Conservation (phyloP, 371 early-diverging fungal genomes). For the Mucor saturninus region DNA sequence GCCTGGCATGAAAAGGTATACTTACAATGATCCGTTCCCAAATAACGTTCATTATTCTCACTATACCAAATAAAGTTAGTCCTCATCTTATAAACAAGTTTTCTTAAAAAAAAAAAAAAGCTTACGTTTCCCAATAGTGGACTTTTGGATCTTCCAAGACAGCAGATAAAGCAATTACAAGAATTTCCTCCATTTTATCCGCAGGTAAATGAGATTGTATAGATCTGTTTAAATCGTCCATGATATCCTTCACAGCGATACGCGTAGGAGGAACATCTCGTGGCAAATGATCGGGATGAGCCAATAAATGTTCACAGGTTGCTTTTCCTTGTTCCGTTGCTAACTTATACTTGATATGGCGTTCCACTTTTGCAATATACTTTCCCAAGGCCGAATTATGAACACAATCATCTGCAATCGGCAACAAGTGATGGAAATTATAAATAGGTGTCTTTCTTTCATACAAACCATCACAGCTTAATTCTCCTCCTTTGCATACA, state of each 20-base stretch:
- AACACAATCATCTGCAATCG: conserved; percentile 31
- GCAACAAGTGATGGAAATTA: conserved; percentile 15
- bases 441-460: conserved; percentile 22
- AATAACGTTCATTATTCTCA: conserved; percentile 10
- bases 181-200: conserved; percentile 18
- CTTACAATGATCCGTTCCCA: conserved; percentile 9
- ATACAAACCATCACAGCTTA: conserved; percentile 25
- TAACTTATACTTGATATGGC: conserved; percentile 17
- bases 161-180: conserved; percentile 15
- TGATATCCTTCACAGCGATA: conserved; percentile 4
- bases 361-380: conserved; percentile 21
- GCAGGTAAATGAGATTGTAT: conserved; percentile 3
- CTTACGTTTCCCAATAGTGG: conserved; percentile 26
- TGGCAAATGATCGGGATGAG: conserved; percentile 1
- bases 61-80: background rate
- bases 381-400: conserved; percentile 21
- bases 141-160: conserved; percentile 22
- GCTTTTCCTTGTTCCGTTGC: conserved; percentile 23
- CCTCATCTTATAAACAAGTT: too few species aligned
- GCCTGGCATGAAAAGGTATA: background rate
- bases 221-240: conserved; percentile 1
- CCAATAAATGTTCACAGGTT: conserved; percentile 9
- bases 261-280: background rate
- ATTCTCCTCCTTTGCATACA: conserved; percentile 18
- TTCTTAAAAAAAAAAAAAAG: background rate